Evolutionary conservation across 805 yeast species (phyloP).

Genomic region (Nakazawaea ambrosiae): DNA sequence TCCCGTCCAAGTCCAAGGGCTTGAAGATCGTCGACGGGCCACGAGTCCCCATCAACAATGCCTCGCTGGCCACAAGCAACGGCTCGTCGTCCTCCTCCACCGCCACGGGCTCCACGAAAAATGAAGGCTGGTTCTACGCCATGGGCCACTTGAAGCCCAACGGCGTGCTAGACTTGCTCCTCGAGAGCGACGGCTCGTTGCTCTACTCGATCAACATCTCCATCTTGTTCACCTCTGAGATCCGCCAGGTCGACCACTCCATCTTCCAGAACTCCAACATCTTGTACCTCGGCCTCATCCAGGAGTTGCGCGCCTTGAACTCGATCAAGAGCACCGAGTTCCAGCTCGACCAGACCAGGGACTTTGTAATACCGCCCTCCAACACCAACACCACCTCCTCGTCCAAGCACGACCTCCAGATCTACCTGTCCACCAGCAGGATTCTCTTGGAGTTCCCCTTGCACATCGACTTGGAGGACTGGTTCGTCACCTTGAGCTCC

Average conservation of each 20-base stretch:
- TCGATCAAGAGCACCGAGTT: constrained; percentile 19
- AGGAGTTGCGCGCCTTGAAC: constrained; percentile 42
- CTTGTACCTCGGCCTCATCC: constrained; percentile 50
- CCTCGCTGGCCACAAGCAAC: constrained; percentile 1
- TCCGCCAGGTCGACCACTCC: constrained; percentile 57
- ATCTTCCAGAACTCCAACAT: constrained; percentile 53
- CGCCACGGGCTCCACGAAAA: no score
- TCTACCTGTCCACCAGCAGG: constrained; percentile 18
- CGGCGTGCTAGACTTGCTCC: constrained; percentile 53
- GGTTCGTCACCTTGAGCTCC: constrained; percentile 64
- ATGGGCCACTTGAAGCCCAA: constrained; percentile 64
- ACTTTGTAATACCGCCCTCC: constrained; percentile 7
- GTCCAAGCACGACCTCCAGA: constrained; percentile 10
- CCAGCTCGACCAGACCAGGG: neutral
- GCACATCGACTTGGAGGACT: constrained; percentile 66
- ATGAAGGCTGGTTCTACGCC: constrained; percentile 65
- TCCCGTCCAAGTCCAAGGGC: constrained; percentile 32
- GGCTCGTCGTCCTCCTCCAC: no score
- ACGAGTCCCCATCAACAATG: constrained; percentile 14
- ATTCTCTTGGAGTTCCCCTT: constrained; percentile 57
- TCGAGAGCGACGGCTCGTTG: constrained; percentile 58
- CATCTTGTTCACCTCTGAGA: constrained; percentile 48
- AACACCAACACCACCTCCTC: neutral
- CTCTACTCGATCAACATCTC: constrained; percentile 54
- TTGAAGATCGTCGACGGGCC: constrained; percentile 21